A percentile compares a stretch with the other conserved stretches of the same genome.
phyloP scores from a whole-genome alignment of 2,329 filamentous ascomycete species.

The Stagonosporopsis cucurbitacearum region DNA sequence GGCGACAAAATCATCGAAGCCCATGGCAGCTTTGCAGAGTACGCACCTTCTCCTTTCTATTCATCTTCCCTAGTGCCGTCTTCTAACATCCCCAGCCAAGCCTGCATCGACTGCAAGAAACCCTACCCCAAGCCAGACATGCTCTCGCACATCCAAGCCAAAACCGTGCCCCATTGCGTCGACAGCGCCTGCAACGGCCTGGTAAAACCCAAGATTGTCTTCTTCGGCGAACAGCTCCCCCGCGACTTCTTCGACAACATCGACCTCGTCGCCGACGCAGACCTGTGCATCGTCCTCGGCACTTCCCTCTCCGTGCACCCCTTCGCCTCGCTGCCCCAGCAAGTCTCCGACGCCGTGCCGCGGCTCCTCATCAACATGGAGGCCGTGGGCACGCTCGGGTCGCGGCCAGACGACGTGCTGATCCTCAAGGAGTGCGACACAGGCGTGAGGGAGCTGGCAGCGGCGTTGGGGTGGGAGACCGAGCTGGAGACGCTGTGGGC shows the following conservation, averaged over 20 bases:
- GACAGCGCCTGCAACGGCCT: conserved; percentile 71
- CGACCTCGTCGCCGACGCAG: conserved; percentile 63
- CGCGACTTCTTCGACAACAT: conserved; percentile 67
- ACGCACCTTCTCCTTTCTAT: neutral
- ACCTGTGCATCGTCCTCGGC: conserved; percentile 84
- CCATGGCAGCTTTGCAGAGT: conserved; percentile 85
- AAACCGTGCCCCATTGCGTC: conserved; percentile 73
- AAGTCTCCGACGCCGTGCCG: conserved; percentile 68
- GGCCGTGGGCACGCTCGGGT: conserved; percentile 78
- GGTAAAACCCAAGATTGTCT: conserved; percentile 94
- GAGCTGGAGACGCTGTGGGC: conserved; percentile 83
- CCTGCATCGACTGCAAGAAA: conserved; percentile 85
- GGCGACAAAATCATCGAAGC: conserved; percentile 85
- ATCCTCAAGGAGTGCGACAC: conserved; percentile 82
- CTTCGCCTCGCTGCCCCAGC: conserved; percentile 79
- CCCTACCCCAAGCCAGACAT: conserved; percentile 77
- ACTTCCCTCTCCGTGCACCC: conserved; percentile 88
- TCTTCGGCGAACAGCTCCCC: conserved; percentile 82
- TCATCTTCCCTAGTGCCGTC: no score
- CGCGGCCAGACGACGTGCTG: conserved; percentile 81
- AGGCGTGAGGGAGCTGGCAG: conserved; percentile 78
- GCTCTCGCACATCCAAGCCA: conserved; percentile 69
- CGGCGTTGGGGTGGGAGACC: conserved; percentile 81
- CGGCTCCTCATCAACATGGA: conserved; percentile 89
- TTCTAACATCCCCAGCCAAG: conserved; percentile 61